These are phyloP conservation scores for Umbelopsis vinacea DNA, from an alignment of 192 early-diverging fungal genomes.

Conservation along the genomic window DNA sequence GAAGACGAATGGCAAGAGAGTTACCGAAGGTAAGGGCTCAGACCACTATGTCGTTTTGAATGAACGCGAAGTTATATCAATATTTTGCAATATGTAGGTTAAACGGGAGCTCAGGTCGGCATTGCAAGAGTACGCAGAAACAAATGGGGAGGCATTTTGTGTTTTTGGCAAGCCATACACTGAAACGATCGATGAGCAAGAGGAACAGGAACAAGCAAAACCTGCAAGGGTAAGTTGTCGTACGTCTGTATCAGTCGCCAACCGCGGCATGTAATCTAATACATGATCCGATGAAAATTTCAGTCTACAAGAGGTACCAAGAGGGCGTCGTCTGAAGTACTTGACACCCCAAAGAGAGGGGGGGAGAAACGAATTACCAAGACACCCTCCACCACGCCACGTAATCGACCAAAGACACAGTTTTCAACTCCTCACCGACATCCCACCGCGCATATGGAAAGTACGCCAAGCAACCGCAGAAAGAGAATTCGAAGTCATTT, in stretches of 20 bases:
- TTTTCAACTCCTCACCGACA: slow-evolving; percentile 7
- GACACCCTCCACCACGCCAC: slow-evolving; percentile 13
- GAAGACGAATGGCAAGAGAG: slow-evolving; percentile 47
- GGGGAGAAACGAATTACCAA: not conserved
- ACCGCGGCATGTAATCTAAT: too few species aligned
- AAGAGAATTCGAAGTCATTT: slow-evolving; percentile 11
- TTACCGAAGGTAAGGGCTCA: slow-evolving; percentile 39
- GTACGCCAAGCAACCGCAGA: slow-evolving; percentile 10
- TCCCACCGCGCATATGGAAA: not conserved
- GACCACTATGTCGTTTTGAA: too few species aligned
- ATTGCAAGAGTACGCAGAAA: slow-evolving; percentile 43
- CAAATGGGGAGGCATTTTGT: slow-evolving; percentile 43
- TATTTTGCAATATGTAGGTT: not conserved
- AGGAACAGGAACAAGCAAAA: slow-evolving; percentile 21
- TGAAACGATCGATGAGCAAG: slow-evolving; percentile 17
- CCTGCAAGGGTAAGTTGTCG: not conserved
- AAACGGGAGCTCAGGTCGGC: slow-evolving; percentile 20
- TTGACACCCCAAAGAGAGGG: not conserved
- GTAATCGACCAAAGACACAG: not conserved
- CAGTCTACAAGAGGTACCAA: not conserved
- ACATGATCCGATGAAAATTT: not conserved
- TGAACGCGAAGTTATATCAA: too few species aligned
- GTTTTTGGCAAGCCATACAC: slow-evolving; percentile 50
- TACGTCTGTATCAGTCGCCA: too few species aligned
- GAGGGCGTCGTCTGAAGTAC: not conserved